Evolutionary conservation across 169 alveolate genomes (phyloP).

Genomic region (Cyclospora cayetanensis): DNA sequence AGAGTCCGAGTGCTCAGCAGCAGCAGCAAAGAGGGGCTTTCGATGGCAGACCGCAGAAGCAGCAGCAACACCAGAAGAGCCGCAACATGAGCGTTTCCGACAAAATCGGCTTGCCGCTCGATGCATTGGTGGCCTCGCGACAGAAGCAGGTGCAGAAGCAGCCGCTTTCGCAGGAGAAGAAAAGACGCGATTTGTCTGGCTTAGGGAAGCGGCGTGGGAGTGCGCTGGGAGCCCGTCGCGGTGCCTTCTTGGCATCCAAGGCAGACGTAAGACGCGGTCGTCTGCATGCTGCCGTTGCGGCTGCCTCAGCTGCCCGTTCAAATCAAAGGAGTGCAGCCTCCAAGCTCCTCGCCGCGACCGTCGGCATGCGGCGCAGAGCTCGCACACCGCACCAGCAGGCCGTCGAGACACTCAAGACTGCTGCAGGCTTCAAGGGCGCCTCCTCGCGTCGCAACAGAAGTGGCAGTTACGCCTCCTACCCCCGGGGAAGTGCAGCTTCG

Average conservation of each 20-base stretch:
- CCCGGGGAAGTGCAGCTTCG: not conserved
- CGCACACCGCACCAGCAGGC: slow-evolving; percentile 54
- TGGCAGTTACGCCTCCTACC: not conserved
- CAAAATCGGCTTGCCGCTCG: slow-evolving; percentile 27
- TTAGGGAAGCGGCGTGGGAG: not conserved
- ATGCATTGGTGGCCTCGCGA: slow-evolving; percentile 20
- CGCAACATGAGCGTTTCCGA: not conserved
- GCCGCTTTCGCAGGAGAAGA: slow-evolving; percentile 7
- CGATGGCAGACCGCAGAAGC: not conserved
- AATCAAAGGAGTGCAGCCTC: slow-evolving; percentile 36
- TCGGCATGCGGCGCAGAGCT: not conserved
- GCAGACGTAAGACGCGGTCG: not conserved
- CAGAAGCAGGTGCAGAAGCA: slow-evolving; percentile 6
- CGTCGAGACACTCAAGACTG: slow-evolving; percentile 35
- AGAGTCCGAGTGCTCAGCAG: not conserved
- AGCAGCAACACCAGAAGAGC: slow-evolving; percentile 26
- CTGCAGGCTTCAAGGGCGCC: slow-evolving; percentile 26
- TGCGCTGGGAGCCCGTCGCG: slow-evolving; percentile 14
- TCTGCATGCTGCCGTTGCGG: slow-evolving; percentile 48
- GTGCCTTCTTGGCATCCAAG: not conserved
- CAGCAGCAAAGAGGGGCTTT: slow-evolving; percentile 2
- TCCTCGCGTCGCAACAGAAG: slow-evolving; percentile 38
- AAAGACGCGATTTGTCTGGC: not conserved
- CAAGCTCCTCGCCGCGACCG: not conserved
- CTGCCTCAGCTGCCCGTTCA: slow-evolving; percentile 47